phyloP scores from a whole-genome alignment of 306 rosid species.

The Begonia fuchsioides region DNA sequence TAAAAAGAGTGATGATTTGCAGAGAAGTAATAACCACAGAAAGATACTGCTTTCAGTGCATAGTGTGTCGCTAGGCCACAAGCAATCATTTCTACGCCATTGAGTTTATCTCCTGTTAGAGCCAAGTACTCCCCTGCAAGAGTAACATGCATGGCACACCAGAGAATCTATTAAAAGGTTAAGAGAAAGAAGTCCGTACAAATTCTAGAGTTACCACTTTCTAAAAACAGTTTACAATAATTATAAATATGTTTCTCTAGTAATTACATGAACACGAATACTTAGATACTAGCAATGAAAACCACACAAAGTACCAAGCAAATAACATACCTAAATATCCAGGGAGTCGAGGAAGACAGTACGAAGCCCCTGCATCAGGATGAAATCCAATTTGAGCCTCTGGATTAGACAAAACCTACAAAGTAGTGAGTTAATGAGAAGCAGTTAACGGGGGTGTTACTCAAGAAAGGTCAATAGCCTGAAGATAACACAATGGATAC shows the following conservation, averaged over 20 bases:
- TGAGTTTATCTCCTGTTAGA: conserved; percentile 90
- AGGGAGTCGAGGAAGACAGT: conserved; percentile 79
- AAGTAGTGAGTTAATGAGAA: neutral
- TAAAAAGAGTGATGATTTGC: conserved; percentile 6
- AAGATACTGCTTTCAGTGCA: conserved; percentile 50
- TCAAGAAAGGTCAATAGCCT: too few relatives aligned
- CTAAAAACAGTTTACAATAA: too few relatives aligned
- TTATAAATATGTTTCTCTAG: too few relatives aligned
- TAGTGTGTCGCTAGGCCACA: conserved; percentile 90
- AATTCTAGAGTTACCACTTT: too few relatives aligned
- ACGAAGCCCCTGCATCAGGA: conserved; percentile 98
- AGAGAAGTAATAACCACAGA: conserved; percentile 6
- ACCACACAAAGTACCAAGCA: conserved; percentile 3
- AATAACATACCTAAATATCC: conserved; percentile 71
- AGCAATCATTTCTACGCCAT: conserved; percentile 95
- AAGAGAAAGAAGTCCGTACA: too few relatives aligned
- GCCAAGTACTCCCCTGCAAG: conserved; percentile 85
- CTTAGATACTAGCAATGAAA: neutral
- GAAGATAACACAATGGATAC: too few relatives aligned
- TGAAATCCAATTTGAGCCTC: conserved; percentile 94
- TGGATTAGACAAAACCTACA: conserved; percentile 71
- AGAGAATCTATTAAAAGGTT: too few relatives aligned
- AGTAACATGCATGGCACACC: conserved; percentile 1
- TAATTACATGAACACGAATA: too few relatives aligned
- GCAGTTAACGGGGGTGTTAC: too few relatives aligned